A percentile compares a stretch with the other conserved stretches of the same genome.
phyloP scores from a whole-genome alignment of 257 asterid genomes.

The Galeopsis tetrahit region DNA sequence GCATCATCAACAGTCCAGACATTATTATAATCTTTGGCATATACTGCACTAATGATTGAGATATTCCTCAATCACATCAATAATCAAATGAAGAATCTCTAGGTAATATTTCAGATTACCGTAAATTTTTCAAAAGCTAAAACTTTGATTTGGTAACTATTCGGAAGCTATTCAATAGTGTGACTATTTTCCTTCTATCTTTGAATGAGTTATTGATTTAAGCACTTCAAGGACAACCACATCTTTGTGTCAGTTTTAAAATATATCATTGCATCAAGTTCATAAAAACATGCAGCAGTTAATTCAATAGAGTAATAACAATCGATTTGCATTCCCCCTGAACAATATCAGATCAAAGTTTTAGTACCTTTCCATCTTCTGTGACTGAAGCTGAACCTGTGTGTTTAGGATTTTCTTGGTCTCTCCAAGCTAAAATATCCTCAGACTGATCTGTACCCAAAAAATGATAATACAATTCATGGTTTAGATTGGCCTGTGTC shows the following conservation, averaged over 20 bases:
- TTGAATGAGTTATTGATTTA: background rate
- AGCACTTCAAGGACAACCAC: background rate
- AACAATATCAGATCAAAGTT: conserved; percentile 3
- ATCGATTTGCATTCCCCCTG: conserved; percentile 16
- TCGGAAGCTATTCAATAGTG: background rate
- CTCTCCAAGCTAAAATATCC: conserved; percentile 88
- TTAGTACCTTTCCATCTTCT: conserved; percentile 84
- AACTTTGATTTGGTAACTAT: background rate
- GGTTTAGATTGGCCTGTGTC: conserved; percentile 78
- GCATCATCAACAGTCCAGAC: conserved; percentile 9
- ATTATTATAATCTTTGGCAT: conserved; percentile 7
- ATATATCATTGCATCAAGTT: conserved; percentile 8
- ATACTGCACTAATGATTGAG: conserved; percentile 13
- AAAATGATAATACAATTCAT: conserved; percentile 86
- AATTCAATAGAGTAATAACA: background rate
- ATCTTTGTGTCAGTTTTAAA: background rate
- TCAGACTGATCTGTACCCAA: conserved; percentile 92
- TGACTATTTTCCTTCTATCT: background rate
- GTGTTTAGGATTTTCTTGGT: conserved; percentile 79
- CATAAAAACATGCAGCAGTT: conserved; percentile 1
- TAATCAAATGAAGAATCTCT: background rate
- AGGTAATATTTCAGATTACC: background rate
- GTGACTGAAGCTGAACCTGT: conserved; percentile 72
- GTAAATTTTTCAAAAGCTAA: background rate
- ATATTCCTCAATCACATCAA: background rate